A percentile compares a stretch with the other conserved stretches of the same genome.
Conservation (phyloP, 345 rosid species). For the Rhizophora apiculata region DNA sequence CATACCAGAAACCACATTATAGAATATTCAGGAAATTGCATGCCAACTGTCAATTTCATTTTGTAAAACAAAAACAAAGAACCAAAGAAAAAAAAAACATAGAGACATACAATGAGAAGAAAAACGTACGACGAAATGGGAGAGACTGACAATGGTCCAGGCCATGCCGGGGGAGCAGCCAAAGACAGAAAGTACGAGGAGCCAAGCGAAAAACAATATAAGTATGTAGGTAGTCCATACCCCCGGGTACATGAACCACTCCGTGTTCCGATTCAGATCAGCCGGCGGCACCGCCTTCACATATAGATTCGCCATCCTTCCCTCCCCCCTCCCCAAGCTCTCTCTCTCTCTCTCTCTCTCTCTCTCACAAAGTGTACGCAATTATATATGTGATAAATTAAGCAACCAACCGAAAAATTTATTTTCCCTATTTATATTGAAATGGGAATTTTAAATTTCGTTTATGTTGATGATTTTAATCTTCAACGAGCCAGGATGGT, state of each 20-base stretch:
- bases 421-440: no score
- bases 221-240: slow-evolving; percentile 79
- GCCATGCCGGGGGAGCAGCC: slow-evolving; percentile 75
- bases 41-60: no score
- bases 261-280: slow-evolving; percentile 84
- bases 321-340: background rate
- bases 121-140: slow-evolving; percentile 53
- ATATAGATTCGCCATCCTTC: slow-evolving; percentile 44
- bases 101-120: background rate
- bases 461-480: no score
- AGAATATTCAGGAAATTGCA: no score
- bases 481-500: no score
- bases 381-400: background rate
- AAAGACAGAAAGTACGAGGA: slow-evolving; percentile 58
- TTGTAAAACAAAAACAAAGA: background rate
- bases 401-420: background rate
- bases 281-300: slow-evolving; percentile 67
- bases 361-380: background rate
- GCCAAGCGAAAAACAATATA: slow-evolving; percentile 72
- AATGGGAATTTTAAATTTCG: no score
- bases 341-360: background rate
- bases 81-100: background rate
- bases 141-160: slow-evolving; percentile 76
- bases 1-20: no score
- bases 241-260: slow-evolving; percentile 85